A percentile compares a stretch with the other conserved stretches of the same genome.
phyloP scores from a whole-genome alignment of 257 asterid species.

The Jacaranda mimosifolia region DNA sequence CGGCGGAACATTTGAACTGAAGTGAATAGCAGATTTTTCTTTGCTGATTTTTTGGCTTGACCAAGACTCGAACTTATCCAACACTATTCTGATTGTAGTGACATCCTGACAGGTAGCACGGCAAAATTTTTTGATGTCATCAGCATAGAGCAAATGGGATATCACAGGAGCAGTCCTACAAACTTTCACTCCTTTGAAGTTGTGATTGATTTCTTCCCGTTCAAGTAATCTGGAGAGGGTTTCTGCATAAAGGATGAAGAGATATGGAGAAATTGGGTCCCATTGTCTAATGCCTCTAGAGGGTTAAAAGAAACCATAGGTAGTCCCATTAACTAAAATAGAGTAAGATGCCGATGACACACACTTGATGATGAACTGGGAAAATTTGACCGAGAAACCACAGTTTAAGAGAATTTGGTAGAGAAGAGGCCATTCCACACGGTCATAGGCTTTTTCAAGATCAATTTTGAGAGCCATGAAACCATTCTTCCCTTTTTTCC shows the following conservation, averaged over 20 bases:
- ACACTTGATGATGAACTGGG: background rate
- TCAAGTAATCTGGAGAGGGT: too few relatives aligned
- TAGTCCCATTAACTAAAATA: too few relatives aligned
- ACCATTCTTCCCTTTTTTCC: background rate
- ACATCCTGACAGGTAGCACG: background rate
- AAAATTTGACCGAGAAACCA: background rate
- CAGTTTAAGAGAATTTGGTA: background rate
- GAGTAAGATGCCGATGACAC: background rate
- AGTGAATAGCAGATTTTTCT: too few relatives aligned
- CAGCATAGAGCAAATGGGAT: background rate
- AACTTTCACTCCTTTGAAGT: background rate
- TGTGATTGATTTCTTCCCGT: background rate
- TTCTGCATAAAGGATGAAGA: too few relatives aligned
- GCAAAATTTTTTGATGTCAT: too few relatives aligned
- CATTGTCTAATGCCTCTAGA: too few relatives aligned
- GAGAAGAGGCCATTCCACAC: background rate
- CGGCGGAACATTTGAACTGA: too few relatives aligned
- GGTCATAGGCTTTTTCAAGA: background rate
- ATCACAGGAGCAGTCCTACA: background rate
- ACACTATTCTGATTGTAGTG: too few relatives aligned
- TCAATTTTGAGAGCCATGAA: background rate
- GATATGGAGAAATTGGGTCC: too few relatives aligned
- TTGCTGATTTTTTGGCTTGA: too few relatives aligned
- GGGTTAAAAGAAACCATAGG: too few relatives aligned
- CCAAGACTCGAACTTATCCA: too few relatives aligned